Evolutionary conservation across 768 basidiomycete species (phyloP), one percentile per base, ranked within the genome.

Genomic region (Kwoniella botswanensis): DNA sequence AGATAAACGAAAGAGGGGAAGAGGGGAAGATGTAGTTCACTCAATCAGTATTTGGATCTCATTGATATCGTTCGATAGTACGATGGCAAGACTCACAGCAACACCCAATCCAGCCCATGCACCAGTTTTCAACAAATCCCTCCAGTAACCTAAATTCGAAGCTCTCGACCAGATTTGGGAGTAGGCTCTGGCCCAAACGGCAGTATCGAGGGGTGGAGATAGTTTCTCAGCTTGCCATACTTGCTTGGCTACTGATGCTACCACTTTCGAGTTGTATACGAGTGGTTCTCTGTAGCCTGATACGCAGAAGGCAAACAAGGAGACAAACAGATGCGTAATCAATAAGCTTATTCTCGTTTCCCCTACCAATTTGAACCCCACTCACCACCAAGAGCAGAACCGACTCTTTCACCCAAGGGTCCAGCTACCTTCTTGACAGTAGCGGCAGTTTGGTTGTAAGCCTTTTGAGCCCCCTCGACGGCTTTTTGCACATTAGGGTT

Each of bases 141-240:
- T 65, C 77, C 77, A 84, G 72, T 71, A 84, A 26, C 59, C 58
- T 4, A 65, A 22, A 68, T 73, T 78, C 42, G 70, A 74, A 3
- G 76, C 84, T 60, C 71, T 72, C n/a, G 75, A 57, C 67, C 68
- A 80, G 69, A 83, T 77, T 52, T 75, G 67, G 35, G 82, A 71
- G 70, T 81, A 84, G 13, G 81, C 82, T 69, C 73, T 71, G 41
- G 80, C 70, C 76, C 82, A 79, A 50, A 79, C 70, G 53, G 66
- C 55, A 54, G 82, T 52, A 54, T 79, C 74, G 54, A 77, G 79
- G 35, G 84, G 84, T 55, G 81, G 81, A 44, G 82, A 78, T 46
- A 84, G 73, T 63, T 79, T 76, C 71, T 84, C 83, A 63, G 79
- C 80, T 59, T 82, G 65, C 79, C 83, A 84, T 58, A 84, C 81